A percentile compares a stretch with the other conserved stretches of the same genome.
Evolutionary conservation across 1,284 basidiomycete genomes (phyloP).

Genomic region (Entoloma clypeatum): DNA sequence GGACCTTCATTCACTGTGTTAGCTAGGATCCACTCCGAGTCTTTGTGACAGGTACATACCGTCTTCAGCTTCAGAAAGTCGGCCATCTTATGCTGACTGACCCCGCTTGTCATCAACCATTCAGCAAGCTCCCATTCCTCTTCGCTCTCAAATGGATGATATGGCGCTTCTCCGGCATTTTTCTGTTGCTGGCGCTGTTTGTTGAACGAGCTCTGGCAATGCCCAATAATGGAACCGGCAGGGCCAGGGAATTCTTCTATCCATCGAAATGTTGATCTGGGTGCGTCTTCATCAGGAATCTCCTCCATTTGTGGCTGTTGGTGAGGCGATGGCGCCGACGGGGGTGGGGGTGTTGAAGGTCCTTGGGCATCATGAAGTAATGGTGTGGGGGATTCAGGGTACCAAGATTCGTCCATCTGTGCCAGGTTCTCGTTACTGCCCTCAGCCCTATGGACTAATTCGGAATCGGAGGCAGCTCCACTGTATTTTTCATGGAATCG

Average conservation of each 20-base stretch:
- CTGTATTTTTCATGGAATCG: no score
- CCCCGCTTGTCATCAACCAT: constrained; percentile 7
- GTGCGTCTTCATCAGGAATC: no score
- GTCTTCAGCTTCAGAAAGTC: constrained; percentile 3
- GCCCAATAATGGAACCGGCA: constrained; percentile 1
- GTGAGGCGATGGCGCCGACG: no score
- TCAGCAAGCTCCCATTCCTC: constrained; percentile 9
- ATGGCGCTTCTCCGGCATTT: background rate
- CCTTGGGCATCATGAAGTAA: no score
- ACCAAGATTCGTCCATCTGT: no score
- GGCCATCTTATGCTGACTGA: constrained; percentile 10
- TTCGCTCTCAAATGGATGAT: constrained; percentile 2
- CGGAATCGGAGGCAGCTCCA: no score
- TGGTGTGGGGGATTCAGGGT: no score
- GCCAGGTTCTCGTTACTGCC: no score
- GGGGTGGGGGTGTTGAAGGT: no score
- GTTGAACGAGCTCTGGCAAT: constrained; percentile 1
- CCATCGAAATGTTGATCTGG: no score
- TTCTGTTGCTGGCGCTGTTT: background rate
- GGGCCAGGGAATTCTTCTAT: constrained; percentile 3
- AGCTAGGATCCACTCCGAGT: background rate
- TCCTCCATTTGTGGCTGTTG: no score
- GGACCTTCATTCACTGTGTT: constrained; percentile 10
- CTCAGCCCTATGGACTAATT: no score
- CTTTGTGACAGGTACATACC: background rate